Percentiles rank a stretch among this genome's conserved stretches.
Conservation (phyloP, 352 stramenopile species). For the Plasmopara muralis region DNA sequence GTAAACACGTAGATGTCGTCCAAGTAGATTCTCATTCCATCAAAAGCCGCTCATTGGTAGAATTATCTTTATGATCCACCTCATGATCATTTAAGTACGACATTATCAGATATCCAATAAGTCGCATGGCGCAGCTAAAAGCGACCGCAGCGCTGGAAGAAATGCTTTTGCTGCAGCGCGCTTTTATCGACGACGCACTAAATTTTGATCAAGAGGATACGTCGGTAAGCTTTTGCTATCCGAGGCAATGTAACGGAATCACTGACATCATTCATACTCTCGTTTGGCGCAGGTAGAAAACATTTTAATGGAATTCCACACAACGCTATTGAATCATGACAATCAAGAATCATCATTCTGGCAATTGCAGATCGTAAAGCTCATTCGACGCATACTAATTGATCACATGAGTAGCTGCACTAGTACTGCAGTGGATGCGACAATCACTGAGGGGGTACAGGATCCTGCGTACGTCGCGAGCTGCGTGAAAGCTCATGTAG, state of each 20-base stretch:
- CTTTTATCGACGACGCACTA: slow-evolving; percentile 31
- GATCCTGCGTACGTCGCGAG: slow-evolving; percentile 9
- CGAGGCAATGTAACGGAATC: background rate
- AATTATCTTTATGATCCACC: too few species aligned
- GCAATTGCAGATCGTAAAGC: slow-evolving; percentile 41
- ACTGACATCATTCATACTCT: background rate
- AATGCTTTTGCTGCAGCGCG: slow-evolving; percentile 38
- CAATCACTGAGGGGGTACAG: background rate
- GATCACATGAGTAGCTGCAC: slow-evolving; percentile 9
- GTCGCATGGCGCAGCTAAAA: slow-evolving; percentile 2
- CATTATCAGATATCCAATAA: background rate
- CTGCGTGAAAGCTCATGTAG: slow-evolving; percentile 1
- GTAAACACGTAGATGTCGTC: too few species aligned
- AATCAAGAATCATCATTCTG: slow-evolving; percentile 43
- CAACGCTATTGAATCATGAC: slow-evolving; percentile 23
- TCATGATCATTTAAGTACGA: too few species aligned
- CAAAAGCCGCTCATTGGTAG: too few species aligned
- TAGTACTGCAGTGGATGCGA: slow-evolving; percentile 1
- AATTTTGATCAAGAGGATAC: slow-evolving; percentile 28
- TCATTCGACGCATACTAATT: slow-evolving; percentile 25
- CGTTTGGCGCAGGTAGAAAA: slow-evolving; percentile 20
- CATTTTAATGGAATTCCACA: slow-evolving; percentile 28
- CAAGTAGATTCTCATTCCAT: too few species aligned
- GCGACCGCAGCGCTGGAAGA: slow-evolving; percentile 31
- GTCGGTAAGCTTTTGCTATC: slow-evolving; percentile 11